Percentiles rank a stretch among this genome's conserved stretches.
Evolutionary conservation across 2,329 filamentous ascomycete species (phyloP).

Genomic region (Orbilia quercus): DNA sequence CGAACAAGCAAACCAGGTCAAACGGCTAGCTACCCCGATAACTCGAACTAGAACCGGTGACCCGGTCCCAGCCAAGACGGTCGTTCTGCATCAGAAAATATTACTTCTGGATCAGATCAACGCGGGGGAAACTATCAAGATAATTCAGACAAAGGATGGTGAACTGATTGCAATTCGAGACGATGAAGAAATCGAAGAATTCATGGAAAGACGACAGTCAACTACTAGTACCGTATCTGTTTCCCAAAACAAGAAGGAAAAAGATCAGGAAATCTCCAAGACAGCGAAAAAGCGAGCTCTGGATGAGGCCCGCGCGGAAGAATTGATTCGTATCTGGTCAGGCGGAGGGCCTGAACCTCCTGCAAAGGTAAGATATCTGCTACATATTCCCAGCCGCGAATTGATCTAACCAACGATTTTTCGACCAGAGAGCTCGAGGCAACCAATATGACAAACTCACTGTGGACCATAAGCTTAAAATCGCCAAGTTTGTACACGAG

Average conservation of each 20-base stretch:
- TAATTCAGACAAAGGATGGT: constrained; percentile 38
- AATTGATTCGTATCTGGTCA: constrained; percentile 44
- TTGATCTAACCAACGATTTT: constrained; percentile 10
- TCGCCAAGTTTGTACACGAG: constrained; percentile 35
- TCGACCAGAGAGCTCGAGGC: constrained; percentile 15
- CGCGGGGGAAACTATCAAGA: constrained; percentile 42
- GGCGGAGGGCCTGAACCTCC: constrained; percentile 37
- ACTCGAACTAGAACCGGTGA: constrained; percentile 14
- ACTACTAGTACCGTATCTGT: constrained; percentile 15
- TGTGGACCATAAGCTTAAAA: constrained; percentile 34
- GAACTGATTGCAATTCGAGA: constrained; percentile 40
- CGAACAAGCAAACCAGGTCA: neutral
- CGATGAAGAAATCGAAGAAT: constrained; percentile 47
- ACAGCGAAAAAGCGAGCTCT: constrained; percentile 32
- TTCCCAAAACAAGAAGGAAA: constrained; percentile 12
- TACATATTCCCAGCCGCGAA: neutral
- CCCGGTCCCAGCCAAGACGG: neutral
- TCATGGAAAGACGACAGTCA: constrained; percentile 38
- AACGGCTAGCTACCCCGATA: neutral
- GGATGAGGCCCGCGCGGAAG: constrained; percentile 28
- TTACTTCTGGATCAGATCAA: constrained; percentile 36
- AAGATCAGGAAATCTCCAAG: constrained; percentile 28
- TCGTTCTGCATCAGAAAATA: constrained; percentile 34
- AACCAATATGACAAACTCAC: constrained; percentile 36
- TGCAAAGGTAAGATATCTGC: constrained; percentile 19